Conservation (phyloP, 2,329 filamentous ascomycete species). For the Purpureocillium takamizusanense region DNA sequence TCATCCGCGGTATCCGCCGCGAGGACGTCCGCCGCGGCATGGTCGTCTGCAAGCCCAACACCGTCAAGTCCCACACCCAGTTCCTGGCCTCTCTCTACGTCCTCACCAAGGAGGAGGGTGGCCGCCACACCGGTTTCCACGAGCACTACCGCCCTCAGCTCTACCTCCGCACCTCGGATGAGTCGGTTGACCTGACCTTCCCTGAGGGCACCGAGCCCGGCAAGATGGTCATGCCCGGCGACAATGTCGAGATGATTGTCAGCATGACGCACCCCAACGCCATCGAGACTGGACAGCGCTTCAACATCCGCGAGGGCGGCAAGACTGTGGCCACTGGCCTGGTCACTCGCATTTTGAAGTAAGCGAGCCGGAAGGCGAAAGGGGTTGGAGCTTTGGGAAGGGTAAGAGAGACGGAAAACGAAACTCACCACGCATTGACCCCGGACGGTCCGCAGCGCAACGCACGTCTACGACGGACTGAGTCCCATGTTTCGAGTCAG, state of each 20-base stretch:
- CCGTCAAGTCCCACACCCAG: constrained; percentile 77
- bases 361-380: constrained; percentile 17
- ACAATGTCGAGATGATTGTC: constrained; percentile 97
- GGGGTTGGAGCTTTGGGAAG: too few relatives aligned
- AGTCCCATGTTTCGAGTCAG: constrained; percentile 18
- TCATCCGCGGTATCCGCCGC: constrained; percentile 90
- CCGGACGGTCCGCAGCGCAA: constrained; percentile 8
- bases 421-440: too few relatives aligned
- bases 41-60: constrained; percentile 79
- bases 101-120: constrained; percentile 94
- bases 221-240: constrained; percentile 94
- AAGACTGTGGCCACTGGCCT: constrained; percentile 79
- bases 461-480: constrained; percentile 4
- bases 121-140: constrained; percentile 90
- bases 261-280: constrained; percentile 78
- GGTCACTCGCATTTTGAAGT: constrained; percentile 62
- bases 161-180: constrained; percentile 86
- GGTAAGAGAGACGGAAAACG: too few relatives aligned
- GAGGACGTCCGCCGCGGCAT: constrained; percentile 93
- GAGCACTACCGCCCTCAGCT: constrained; percentile 96
- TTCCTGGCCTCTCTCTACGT: constrained; percentile 97
- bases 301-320: constrained; percentile 97
- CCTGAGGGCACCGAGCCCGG: constrained; percentile 69
- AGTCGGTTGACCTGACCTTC: constrained; percentile 72
- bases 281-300: constrained; percentile 83